Evolutionary conservation across 2,329 filamentous ascomycete species (phyloP).

Genomic region (Eurotiales sp.): DNA sequence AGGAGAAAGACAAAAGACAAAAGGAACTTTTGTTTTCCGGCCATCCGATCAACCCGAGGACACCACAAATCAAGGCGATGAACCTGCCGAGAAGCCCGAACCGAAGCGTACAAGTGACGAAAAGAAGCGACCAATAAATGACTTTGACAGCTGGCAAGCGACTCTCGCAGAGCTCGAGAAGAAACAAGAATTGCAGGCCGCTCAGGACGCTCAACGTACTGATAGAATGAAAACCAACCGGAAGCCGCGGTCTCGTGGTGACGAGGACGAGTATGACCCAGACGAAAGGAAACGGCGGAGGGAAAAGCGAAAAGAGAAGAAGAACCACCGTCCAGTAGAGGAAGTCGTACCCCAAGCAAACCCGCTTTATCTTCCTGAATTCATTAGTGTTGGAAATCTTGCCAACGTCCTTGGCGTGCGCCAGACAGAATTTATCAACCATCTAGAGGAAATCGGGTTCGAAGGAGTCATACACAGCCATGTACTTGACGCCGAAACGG

Average conservation of each 20-base stretch:
- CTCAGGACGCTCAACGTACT: neutral
- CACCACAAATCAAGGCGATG: too few species aligned
- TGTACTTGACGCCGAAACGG: slow-evolving; percentile 85
- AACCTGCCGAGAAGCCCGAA: neutral
- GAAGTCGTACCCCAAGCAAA: slow-evolving; percentile 45
- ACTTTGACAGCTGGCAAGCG: slow-evolving; percentile 14
- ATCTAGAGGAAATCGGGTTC: slow-evolving; percentile 82
- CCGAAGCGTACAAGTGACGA: neutral
- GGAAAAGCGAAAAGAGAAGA: slow-evolving; percentile 30
- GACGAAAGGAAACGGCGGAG: slow-evolving; percentile 33
- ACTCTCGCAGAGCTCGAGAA: slow-evolving; percentile 7
- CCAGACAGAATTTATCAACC: slow-evolving; percentile 65
- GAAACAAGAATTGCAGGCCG: neutral
- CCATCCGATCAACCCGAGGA: too few species aligned
- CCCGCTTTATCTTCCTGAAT: slow-evolving; percentile 78
- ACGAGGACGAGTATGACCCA: slow-evolving; percentile 33
- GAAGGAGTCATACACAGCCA: slow-evolving; percentile 79
- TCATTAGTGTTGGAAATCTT: slow-evolving; percentile 82
- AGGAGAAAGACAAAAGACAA: too few species aligned
- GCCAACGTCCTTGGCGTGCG: slow-evolving; percentile 71
- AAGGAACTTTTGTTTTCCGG: too few species aligned
- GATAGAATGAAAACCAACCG: neutral
- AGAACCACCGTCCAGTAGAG: slow-evolving; percentile 37
- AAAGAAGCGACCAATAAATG: slow-evolving; percentile 17
- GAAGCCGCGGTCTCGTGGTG: slow-evolving; percentile 1